These are phyloP conservation scores for Penicillium nordicum DNA, from an alignment of 2,329 filamentous ascomycete species.

Conservation along the genomic window DNA sequence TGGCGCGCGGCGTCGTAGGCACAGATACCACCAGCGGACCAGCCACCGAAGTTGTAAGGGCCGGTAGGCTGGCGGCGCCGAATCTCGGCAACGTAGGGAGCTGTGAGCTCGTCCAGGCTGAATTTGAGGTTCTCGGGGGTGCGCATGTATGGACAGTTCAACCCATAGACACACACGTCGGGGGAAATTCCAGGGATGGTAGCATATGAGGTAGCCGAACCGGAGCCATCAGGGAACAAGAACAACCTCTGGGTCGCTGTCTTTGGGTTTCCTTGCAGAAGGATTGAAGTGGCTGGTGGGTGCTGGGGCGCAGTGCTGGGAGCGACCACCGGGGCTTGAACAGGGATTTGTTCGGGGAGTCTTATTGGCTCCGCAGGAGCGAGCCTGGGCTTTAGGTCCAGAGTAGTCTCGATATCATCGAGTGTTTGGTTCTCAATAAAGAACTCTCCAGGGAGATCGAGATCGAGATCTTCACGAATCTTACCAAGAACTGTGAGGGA, in stretches of 20 bases:
- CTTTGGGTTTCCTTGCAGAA: conserved; percentile 44
- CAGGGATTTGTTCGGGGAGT: conserved; percentile 23
- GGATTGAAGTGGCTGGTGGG: conserved; percentile 42
- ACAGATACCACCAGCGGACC: conserved; percentile 73
- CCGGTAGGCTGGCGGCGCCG: conserved; percentile 47
- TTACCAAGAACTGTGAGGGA: conserved; percentile 45
- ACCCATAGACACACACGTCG: conserved; percentile 43
- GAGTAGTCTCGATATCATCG: conserved; percentile 37
- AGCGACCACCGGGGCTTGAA: conserved; percentile 19
- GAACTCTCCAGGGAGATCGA: conserved; percentile 44
- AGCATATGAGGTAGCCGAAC: conserved; percentile 47
- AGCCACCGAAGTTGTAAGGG: conserved; percentile 66
- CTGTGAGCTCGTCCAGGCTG: conserved; percentile 36
- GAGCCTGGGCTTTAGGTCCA: conserved; percentile 40
- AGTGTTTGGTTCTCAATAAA: conserved; percentile 45
- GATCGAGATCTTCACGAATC: conserved; percentile 43
- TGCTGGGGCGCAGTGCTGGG: conserved; percentile 21
- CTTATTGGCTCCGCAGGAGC: conserved; percentile 21
- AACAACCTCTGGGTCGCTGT: conserved; percentile 43
- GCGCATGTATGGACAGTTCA: conserved; percentile 47
- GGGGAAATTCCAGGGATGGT: conserved; percentile 41
- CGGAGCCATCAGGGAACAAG: conserved; percentile 47
- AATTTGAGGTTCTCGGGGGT: conserved; percentile 35
- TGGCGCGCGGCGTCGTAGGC: conserved; percentile 65
- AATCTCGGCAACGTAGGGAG: conserved; percentile 44